These are phyloP conservation scores for Suhomyces sp. DNA, from an alignment of 805 yeast genomes.

Conservation along the genomic window DNA sequence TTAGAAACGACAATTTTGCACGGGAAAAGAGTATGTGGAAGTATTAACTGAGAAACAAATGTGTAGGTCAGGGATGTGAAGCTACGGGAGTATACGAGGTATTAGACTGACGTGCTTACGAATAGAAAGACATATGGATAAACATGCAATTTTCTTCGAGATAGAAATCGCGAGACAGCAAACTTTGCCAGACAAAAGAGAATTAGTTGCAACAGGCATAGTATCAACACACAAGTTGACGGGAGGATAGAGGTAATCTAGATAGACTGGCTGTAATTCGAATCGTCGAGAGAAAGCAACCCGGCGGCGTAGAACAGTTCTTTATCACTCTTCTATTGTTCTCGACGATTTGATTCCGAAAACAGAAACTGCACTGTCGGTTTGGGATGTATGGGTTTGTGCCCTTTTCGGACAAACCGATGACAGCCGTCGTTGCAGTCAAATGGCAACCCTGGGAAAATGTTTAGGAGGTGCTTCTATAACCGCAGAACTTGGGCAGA, in stretches of 20 bases:
- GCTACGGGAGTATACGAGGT: not conserved
- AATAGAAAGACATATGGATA: not conserved
- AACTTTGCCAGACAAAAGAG: not conserved
- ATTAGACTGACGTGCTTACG: not conserved
- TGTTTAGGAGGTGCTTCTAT: not conserved
- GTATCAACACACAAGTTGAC: not conserved
- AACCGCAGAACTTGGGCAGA: not conserved
- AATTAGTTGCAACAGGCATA: not conserved
- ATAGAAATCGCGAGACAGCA: not conserved
- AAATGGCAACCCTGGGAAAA: not conserved
- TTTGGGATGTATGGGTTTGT: not conserved
- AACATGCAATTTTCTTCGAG: not conserved
- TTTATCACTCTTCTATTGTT: not conserved
- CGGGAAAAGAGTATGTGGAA: not conserved
- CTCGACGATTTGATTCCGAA: not conserved
- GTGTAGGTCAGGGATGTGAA: not conserved
- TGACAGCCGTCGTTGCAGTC: not conserved
- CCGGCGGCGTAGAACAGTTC: not conserved
- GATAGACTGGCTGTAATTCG: not conserved
- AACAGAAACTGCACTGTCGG: not conserved
- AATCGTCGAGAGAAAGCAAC: not conserved
- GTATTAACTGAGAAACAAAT: not conserved
- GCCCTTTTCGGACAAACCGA: not conserved
- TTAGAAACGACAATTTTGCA: not conserved
- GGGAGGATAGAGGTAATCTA: not conserved